Evolutionary conservation across 164 flowering plant species (phyloP).

Genomic region (Piper longum): DNA sequence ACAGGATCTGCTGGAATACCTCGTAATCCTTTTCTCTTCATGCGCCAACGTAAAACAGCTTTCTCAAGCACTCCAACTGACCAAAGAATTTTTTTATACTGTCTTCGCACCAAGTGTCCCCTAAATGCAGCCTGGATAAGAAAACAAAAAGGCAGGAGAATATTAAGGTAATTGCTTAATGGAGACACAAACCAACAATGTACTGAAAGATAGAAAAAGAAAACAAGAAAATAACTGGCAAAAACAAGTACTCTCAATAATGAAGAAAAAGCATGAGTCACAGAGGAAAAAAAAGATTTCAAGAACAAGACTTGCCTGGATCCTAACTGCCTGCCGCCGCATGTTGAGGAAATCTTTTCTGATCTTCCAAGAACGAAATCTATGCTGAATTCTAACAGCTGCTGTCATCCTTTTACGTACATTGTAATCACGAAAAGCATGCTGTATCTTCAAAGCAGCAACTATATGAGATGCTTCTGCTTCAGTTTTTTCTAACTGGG

Average conservation of each 20-base stretch:
- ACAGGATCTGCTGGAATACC: conserved; percentile 47
- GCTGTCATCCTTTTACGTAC: conserved; percentile 49
- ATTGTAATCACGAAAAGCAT: conserved; percentile 64
- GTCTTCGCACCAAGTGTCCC: conserved; percentile 61
- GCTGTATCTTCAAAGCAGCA: conserved; percentile 92
- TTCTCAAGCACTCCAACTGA: conserved; percentile 95
- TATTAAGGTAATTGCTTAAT: too few species aligned
- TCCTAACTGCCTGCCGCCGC: conserved; percentile 69
- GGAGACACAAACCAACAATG: too few species aligned
- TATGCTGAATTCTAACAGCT: conserved; percentile 71
- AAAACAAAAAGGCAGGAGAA: background rate
- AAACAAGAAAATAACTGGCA: too few species aligned
- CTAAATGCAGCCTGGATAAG: conserved; percentile 64
- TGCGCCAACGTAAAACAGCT: conserved; percentile 84
- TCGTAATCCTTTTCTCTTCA: conserved; percentile 75
- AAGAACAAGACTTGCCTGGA: conserved; percentile 45
- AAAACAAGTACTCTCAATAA: too few species aligned
- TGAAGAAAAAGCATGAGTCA: too few species aligned
- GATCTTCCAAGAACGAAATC: conserved; percentile 77
- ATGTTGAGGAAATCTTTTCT: conserved; percentile 64
- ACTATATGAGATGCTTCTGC: conserved; percentile 53
- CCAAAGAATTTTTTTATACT: conserved; percentile 74
- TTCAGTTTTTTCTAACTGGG: conserved; percentile 42
- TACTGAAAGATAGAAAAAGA: too few species aligned
- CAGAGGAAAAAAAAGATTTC: background rate